Evolutionary conservation across 176 grass and related monocot genomes (phyloP).

Genomic region (Eremochloa ophiuroides): DNA sequence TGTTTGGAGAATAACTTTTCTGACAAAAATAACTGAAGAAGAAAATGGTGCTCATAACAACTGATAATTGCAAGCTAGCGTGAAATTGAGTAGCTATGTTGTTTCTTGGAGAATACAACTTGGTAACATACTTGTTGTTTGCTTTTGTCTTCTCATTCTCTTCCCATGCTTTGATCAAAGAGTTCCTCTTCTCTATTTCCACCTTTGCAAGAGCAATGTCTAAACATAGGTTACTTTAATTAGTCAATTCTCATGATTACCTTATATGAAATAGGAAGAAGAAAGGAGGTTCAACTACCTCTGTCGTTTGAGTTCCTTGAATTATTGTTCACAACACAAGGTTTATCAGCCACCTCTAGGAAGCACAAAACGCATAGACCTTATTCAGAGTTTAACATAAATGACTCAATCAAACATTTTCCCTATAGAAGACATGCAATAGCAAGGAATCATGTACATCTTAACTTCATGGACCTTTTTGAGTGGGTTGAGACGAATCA

Average conservation of each 20-base stretch:
- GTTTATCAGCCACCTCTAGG: slow-evolving; percentile 36
- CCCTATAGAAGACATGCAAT: background rate
- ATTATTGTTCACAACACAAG: slow-evolving; percentile 15
- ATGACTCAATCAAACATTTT: background rate
- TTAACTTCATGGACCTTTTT: background rate
- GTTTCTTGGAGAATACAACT: background rate
- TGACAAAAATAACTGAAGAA: background rate
- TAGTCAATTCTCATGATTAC: background rate
- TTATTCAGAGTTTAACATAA: background rate
- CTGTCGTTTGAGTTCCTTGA: slow-evolving; percentile 51
- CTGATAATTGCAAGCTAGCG: background rate
- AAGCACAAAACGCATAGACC: background rate
- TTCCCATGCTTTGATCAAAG: slow-evolving; percentile 89
- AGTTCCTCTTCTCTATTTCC: slow-evolving; percentile 59
- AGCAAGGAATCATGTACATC: background rate
- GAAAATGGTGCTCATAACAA: background rate
- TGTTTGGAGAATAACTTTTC: background rate
- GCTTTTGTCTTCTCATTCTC: slow-evolving; percentile 76
- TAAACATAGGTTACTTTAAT: slow-evolving; percentile 19
- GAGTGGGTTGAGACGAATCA: background rate
- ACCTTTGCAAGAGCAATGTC: slow-evolving; percentile 62
- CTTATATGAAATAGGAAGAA: background rate
- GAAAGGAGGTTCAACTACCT: slow-evolving; percentile 30
- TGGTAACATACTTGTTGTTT: slow-evolving; percentile 62
- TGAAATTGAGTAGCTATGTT: no score